Evolutionary conservation across 192 early-diverging fungal genomes (phyloP).

Genomic region (Dispira parvispora): DNA sequence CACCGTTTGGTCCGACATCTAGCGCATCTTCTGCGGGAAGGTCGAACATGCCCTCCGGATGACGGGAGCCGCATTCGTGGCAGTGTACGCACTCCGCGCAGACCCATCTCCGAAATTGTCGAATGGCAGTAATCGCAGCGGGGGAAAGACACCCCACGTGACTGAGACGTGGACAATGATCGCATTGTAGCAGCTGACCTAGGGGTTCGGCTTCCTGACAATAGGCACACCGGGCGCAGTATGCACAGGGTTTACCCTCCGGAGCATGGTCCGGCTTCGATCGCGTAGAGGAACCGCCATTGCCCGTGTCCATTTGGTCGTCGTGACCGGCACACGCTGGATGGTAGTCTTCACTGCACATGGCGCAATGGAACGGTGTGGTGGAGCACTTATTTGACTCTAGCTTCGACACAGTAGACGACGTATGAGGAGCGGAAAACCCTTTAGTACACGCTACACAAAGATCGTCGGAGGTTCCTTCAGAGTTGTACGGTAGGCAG

Average conservation of each 20-base stretch:
- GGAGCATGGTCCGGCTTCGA: background rate
- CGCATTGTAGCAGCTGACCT: conserved; percentile 18
- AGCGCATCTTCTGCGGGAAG: background rate
- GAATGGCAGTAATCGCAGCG: conserved; percentile 10
- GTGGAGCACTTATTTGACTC: too few species aligned
- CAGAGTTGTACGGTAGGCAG: too few species aligned
- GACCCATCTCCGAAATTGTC: conserved; percentile 17
- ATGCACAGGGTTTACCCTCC: background rate
- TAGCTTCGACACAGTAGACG: too few species aligned
- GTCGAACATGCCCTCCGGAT: background rate
- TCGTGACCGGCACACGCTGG: conserved; percentile 18
- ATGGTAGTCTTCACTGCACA: conserved; percentile 33
- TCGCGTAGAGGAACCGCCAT: too few species aligned
- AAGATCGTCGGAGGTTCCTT: too few species aligned
- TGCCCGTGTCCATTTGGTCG: background rate
- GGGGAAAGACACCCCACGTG: conserved; percentile 19
- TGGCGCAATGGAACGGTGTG: conserved; percentile 15
- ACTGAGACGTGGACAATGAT: conserved; percentile 15
- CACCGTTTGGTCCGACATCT: too few species aligned
- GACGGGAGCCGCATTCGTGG: conserved; percentile 19
- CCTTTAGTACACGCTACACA: too few species aligned
- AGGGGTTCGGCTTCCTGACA: conserved; percentile 12
- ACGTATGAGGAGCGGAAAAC: too few species aligned
- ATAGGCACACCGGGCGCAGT: conserved; percentile 19
- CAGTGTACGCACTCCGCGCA: conserved; percentile 24